Evolutionary conservation across 2,329 filamentous ascomycete genomes (phyloP).

Genomic region (Penicillium sp.): DNA sequence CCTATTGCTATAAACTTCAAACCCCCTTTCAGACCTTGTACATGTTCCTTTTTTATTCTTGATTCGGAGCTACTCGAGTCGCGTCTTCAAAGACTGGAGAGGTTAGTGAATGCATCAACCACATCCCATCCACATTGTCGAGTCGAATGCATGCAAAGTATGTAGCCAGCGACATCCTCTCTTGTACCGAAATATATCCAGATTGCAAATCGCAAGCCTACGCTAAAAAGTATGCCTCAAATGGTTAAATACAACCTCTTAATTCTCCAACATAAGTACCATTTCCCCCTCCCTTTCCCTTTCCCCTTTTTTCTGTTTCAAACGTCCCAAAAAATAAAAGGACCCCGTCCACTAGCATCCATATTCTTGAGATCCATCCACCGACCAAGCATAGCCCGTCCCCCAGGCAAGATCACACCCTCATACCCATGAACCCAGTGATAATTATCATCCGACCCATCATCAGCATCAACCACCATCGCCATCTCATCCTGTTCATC

Average conservation of each 20-base stretch:
- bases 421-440: slow-evolving; percentile 52
- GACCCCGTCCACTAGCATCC: slow-evolving; percentile 25
- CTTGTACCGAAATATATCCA: neutral
- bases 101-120: no score
- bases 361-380: slow-evolving; percentile 46
- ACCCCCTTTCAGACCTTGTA: neutral
- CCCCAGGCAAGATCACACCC: slow-evolving; percentile 52
- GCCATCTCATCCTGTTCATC: neutral
- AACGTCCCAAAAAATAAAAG: slow-evolving; percentile 41
- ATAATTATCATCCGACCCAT: slow-evolving; percentile 30
- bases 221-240: neutral
- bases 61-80: neutral
- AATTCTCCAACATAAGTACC: neutral
- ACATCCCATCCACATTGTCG: neutral
- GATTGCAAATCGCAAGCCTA: neutral
- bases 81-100: neutral
- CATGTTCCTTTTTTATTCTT: neutral
- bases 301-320: slow-evolving; percentile 4
- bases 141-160: neutral
- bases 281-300: neutral
- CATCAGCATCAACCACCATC: slow-evolving; percentile 7
- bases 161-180: neutral
- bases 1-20: slow-evolving; percentile 10
- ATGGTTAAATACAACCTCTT: neutral
- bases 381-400: slow-evolving; percentile 52